Evolutionary conservation across 2,329 filamentous ascomycete genomes (phyloP).

Genomic region (Verticillium longisporum): DNA sequence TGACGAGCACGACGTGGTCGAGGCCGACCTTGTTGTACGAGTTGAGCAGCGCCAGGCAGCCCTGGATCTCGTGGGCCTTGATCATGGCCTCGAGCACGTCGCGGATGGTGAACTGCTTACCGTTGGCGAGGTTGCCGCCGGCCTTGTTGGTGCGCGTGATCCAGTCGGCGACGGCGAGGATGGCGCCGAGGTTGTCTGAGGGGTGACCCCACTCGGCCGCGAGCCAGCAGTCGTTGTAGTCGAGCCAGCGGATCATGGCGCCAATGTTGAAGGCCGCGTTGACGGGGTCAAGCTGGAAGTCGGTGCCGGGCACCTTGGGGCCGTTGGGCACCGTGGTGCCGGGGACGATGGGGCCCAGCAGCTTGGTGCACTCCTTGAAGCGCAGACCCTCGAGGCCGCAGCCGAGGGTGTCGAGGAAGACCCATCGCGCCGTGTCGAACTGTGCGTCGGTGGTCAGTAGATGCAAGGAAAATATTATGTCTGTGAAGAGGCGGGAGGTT

Average conservation of each 20-base stretch:
- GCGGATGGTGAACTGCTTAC: conserved; percentile 80
- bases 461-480: too few relatives aligned
- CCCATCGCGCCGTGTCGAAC: conserved; percentile 94
- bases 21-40: conserved; percentile 98
- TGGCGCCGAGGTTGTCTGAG: conserved; percentile 95
- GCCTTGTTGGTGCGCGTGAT: conserved; percentile 81
- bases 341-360: conserved; percentile 85
- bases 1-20: conserved; percentile 96
- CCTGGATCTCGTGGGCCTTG: conserved; percentile 98
- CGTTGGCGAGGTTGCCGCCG: conserved; percentile 72
- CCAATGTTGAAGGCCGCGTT: conserved; percentile 98
- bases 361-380: conserved; percentile 93
- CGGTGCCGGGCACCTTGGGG: conserved; percentile 82
- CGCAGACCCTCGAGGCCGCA: conserved; percentile 92
- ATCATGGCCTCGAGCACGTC: conserved; percentile 97
- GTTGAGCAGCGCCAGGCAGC: conserved; percentile 93
- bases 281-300: conserved; percentile 90
- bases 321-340: conserved; percentile 91
- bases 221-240: conserved; percentile 99
- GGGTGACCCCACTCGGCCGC: conserved; percentile 98
- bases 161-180: conserved; percentile 96
- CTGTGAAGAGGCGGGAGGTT: not conserved
- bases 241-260: conserved; percentile 97
- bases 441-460: conserved; percentile 25
- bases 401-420: conserved; percentile 93